These are phyloP conservation scores for Arthroderma uncinatum DNA, from an alignment of 2,329 filamentous ascomycete genomes.

Conservation along the genomic window DNA sequence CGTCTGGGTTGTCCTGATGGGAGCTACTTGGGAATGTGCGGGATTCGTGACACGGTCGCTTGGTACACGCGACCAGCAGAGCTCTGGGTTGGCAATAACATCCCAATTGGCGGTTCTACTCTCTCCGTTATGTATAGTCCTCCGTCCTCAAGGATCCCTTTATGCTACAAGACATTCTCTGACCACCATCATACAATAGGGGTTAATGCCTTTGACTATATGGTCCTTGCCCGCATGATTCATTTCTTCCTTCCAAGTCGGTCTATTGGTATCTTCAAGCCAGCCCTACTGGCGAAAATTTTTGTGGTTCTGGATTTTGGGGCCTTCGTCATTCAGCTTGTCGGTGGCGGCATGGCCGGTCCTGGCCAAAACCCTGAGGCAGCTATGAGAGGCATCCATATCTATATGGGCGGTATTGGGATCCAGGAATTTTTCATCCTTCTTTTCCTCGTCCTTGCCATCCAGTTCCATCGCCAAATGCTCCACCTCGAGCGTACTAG, in stretches of 20 bases:
- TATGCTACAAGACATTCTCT: not conserved
- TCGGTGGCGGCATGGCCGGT: constrained; percentile 15
- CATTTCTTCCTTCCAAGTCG: constrained; percentile 33
- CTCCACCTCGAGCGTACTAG: constrained; percentile 24
- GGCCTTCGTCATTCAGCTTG: constrained; percentile 17
- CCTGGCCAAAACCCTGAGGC: constrained; percentile 12
- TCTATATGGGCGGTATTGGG: constrained; percentile 27
- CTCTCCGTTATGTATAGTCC: constrained; percentile 35
- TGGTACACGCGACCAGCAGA: constrained; percentile 28
- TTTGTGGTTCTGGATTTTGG: constrained; percentile 36
- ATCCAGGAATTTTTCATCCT: constrained; percentile 46
- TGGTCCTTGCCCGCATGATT: constrained; percentile 38
- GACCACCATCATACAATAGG: constrained; percentile 5
- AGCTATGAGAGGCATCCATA: constrained; percentile 18
- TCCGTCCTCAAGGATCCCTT: constrained; percentile 37
- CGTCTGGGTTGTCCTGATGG: constrained; percentile 16
- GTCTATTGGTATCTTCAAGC: constrained; percentile 28
- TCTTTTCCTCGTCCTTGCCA: constrained; percentile 41
- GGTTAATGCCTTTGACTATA: constrained; percentile 40
- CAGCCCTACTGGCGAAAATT: constrained; percentile 27
- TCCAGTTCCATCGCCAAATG: constrained; percentile 38
- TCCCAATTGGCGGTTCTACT: constrained; percentile 22
- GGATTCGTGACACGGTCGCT: constrained; percentile 16
- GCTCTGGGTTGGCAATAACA: constrained; percentile 28
- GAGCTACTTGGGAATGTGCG: constrained; percentile 11